phyloP scores from a whole-genome alignment of 2,329 filamentous ascomycete genomes.

The Diaporthe sp. region DNA sequence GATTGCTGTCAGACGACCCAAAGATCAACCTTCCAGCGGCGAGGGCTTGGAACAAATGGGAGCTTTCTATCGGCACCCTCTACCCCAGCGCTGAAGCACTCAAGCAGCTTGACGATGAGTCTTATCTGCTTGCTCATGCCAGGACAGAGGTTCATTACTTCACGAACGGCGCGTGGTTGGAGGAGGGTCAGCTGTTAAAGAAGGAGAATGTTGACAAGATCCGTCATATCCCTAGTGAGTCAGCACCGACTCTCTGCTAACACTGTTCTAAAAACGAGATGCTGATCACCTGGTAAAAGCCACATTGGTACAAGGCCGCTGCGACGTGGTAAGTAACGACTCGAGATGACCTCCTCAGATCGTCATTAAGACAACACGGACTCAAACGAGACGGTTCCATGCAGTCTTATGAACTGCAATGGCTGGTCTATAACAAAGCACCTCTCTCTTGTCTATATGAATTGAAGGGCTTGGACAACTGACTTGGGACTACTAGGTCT shows the following conservation, averaged over 20 bases:
- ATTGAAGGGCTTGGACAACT: not conserved
- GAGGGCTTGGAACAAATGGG: slow-evolving; percentile 30
- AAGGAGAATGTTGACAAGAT: slow-evolving; percentile 14
- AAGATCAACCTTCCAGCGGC: slow-evolving; percentile 21
- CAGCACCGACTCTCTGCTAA: not conserved
- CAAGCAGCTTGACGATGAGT: slow-evolving; percentile 20
- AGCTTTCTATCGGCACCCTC: slow-evolving; percentile 11
- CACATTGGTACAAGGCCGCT: slow-evolving; percentile 8
- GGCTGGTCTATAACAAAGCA: not conserved
- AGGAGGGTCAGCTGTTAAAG: slow-evolving; percentile 9
- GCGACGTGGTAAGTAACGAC: slow-evolving; percentile 7
- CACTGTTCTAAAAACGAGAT: accelerated
- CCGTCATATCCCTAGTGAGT: slow-evolving; percentile 18
- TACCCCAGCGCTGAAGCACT: not conserved
- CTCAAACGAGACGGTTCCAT: not conserved
- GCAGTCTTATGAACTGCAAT: no score
- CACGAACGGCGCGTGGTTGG: not conserved
- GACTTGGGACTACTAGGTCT: not conserved
- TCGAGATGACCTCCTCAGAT: not conserved
- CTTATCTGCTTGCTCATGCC: slow-evolving; percentile 17
- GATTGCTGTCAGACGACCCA: slow-evolving; percentile 48
- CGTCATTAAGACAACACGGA: no score
- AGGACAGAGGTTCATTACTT: slow-evolving; percentile 21
- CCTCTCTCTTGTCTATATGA: not conserved
- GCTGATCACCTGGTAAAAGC: not conserved